Conservation (phyloP, 257 asterid species). For the Apocynum venetum region DNA sequence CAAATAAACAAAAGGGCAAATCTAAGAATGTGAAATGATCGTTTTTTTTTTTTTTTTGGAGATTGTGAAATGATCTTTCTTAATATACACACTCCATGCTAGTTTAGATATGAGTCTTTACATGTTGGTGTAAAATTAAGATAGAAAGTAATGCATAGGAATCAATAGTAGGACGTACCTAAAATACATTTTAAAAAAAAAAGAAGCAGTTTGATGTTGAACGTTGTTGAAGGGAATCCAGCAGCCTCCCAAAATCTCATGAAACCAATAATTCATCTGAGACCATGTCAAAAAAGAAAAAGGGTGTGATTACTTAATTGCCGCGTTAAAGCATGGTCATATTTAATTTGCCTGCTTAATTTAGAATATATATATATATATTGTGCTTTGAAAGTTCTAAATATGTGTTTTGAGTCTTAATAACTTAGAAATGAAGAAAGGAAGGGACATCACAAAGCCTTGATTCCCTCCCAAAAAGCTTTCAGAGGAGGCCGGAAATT, state of each 20-base stretch:
- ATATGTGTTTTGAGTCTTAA: too few relatives aligned
- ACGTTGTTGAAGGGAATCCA: constrained; percentile 1
- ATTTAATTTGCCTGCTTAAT: background rate
- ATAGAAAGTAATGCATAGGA: too few relatives aligned
- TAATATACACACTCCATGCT: too few relatives aligned
- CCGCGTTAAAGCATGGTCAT: background rate
- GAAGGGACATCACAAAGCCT: constrained; percentile 20
- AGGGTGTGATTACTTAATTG: background rate
- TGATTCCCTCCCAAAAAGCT: background rate
- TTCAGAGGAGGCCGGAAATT: background rate
- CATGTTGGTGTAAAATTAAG: too few relatives aligned
- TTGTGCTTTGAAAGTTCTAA: too few relatives aligned
- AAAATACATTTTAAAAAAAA: too few relatives aligned
- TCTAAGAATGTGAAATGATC: too few relatives aligned
- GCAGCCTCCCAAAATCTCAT: background rate
- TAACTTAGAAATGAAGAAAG: constrained; percentile 42
- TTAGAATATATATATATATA: background rate
- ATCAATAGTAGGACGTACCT: too few relatives aligned
- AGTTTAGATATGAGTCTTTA: too few relatives aligned
- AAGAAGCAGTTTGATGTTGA: background rate
- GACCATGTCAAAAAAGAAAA: constrained; percentile 7
- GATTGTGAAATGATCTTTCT: too few relatives aligned
- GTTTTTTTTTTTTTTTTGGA: too few relatives aligned
- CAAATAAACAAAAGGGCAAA: too few relatives aligned
- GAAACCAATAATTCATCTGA: background rate